Evolutionary conservation across 2,329 filamentous ascomycete genomes (phyloP), one percentile per base, ranked within the genome.

Genomic region (Phoma herbarum): DNA sequence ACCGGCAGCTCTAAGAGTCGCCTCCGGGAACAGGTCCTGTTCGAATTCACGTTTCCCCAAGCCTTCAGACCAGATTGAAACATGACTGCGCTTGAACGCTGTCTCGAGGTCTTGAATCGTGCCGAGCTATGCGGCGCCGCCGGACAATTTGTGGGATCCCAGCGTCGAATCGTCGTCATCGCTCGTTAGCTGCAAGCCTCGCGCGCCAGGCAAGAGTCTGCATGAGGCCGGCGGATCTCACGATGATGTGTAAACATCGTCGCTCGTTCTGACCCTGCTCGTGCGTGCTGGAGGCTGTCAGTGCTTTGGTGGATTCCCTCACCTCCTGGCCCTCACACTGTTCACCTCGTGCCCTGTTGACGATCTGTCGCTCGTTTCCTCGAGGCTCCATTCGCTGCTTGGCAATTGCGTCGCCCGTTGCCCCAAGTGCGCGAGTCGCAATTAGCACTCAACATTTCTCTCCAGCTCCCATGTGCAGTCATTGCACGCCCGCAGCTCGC

Each of bases 351-450:
- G 56, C 31, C 56, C 50, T 54, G 45, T 45, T 46, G 50, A 46
- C 50, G 50, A 59, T 51, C 56, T 59, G 50, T 59, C 50, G 56
- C 56, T 59, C 56, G 50, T 45, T 54, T 50, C 56, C n/a, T 54
- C 46, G 56, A 46, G 45, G 56, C 56, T 54, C 56, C 31, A 49
- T 59, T 59, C 51, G 56, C 45, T 50, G 55, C 56, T 59, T 59
- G 56, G 56, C 56, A 29, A 35, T 50, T 54, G 56, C 56, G 56
- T 54, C 42, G 56, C 50, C 56, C 50, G 25, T 33, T 41, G 56
- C 56, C 46, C 55, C 50, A 31, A 50, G 56, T 58, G 56, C 44
- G 45, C 50, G 39, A 59, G 56, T 59, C 45, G 49, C 56, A 59
- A 54, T 54, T 59, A 53, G 45, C 41, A 37, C 56, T 59, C 56